Evolutionary conservation across 805 yeast genomes (phyloP), one percentile per base, ranked within the genome.

Genomic region (Ogataea populi-albae): DNA sequence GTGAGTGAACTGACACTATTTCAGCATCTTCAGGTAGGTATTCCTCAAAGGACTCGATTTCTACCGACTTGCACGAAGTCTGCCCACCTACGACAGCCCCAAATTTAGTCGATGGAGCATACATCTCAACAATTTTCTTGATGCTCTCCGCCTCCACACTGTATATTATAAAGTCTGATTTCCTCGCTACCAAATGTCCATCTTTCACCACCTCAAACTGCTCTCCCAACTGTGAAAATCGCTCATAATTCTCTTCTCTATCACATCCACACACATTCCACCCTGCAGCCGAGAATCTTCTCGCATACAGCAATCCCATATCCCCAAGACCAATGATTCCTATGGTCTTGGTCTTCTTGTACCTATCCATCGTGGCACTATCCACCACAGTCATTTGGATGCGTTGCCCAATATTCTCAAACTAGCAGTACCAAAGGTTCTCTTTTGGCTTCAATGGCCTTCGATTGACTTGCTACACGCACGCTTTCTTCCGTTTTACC

Each of bases 21-120:
- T 86, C 84, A 4, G 79, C 81, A 62, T 93, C 98, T 1, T 51
- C 40, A 0, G 98, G 97, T 21, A 87, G 58, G 47, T 73, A 64
- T 29, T 68, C 65, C 49, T 88, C 96, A 57, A 93, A 86, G 0
- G 97, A 96, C 11, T 62, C 69, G 18, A 93, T 82, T 55, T 93
- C 98, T 0, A 95, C 94, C 17, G 76, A 80, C 54, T 93, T 93
- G 62, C 98, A 91, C 7, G 96, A 85, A 0, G 98, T 89, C 61
- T 93, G 98, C 6, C 98, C 98, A n/a, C 98, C 98, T 4, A 93
- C 95, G 26, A 89, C 77, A 3, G 95, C 83, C 3, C 95, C 94
- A 3, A 79, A 62, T 55, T 91, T 91, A 4, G 96, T 79, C 0
- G 91, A 82, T 0, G 95, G 91, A 0, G 95, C 97, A 60, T 91